phyloP scores from a whole-genome alignment of 345 rosid genomes.

The Populus simonii region DNA sequence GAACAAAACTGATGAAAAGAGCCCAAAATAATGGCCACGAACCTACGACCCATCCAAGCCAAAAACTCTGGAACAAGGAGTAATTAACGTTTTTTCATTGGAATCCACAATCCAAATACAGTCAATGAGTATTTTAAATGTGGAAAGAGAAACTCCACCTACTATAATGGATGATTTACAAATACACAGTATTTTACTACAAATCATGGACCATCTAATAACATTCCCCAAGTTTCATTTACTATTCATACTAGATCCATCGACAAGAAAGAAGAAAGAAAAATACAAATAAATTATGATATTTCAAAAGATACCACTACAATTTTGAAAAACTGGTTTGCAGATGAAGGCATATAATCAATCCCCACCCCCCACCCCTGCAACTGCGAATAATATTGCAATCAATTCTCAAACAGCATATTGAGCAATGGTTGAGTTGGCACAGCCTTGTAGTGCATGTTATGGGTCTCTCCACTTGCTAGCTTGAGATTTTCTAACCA shows the following conservation, averaged over 20 bases:
- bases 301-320: not conserved
- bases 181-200: not conserved
- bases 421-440: not conserved
- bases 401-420: not conserved
- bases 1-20: slow-evolving; percentile 80
- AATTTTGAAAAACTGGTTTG: not conserved
- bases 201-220: not conserved
- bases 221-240: too few relatives aligned
- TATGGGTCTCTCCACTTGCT: not conserved
- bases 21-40: slow-evolving; percentile 99
- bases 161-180: not conserved
- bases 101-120: not conserved
- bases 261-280: not conserved
- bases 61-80: slow-evolving; percentile 63
- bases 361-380: too few relatives aligned
- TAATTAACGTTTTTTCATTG: not conserved
- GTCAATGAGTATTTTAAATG: not conserved
- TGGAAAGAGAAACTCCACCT: not conserved
- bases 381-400: not conserved
- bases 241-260: not conserved
- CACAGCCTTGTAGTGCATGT: not conserved
- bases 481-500: not conserved
- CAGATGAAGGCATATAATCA: not conserved
- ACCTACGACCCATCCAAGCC: slow-evolving; percentile 82
- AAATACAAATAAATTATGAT: not conserved